Percentiles rank a stretch among this genome's conserved stretches.
These are phyloP conservation scores for Lasiosphaeria hispida DNA, from an alignment of 495 filamentous ascomycete species.

Conservation along the genomic window DNA sequence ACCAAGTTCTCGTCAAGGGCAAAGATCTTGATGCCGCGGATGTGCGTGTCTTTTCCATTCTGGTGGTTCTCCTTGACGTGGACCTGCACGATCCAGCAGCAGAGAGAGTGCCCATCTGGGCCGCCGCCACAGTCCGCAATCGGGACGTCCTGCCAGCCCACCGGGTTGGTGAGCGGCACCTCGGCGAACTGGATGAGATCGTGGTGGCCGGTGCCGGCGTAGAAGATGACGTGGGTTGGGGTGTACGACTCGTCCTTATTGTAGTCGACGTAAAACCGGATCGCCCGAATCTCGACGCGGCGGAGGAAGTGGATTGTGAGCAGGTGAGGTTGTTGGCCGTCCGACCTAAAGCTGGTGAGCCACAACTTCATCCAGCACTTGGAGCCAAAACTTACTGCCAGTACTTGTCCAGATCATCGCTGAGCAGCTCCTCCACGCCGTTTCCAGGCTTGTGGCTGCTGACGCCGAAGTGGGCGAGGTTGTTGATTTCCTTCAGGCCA, in stretches of 20 bases:
- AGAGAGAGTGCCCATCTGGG: constrained; percentile 64
- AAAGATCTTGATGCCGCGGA: constrained; percentile 90
- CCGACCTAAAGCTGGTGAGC: constrained; percentile 53
- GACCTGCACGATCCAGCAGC: constrained; percentile 84
- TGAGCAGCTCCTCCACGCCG: constrained; percentile 78
- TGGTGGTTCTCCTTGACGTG: constrained; percentile 93
- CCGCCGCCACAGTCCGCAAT: constrained; percentile 67
- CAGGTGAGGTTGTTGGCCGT: constrained; percentile 93
- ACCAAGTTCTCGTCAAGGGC: constrained; percentile 59
- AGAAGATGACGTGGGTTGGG: constrained; percentile 84
- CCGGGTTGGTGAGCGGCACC: constrained; percentile 73
- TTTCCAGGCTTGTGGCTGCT: constrained; percentile 88
- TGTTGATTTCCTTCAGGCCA: constrained; percentile 85
- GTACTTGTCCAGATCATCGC: constrained; percentile 74
- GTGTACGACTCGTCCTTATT: constrained; percentile 92
- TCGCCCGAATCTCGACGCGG: constrained; percentile 75
- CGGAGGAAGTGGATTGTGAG: constrained; percentile 95
- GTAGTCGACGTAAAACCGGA: constrained; percentile 89
- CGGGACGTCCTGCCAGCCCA: constrained; percentile 86
- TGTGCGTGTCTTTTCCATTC: constrained; percentile 98
- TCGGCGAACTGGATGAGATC: constrained; percentile 80
- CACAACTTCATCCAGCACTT: neutral
- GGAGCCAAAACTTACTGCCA: constrained; percentile 67
- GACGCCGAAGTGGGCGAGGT: constrained; percentile 90
- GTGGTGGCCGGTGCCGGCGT: constrained; percentile 82